A percentile compares a stretch with the other conserved stretches of the same genome.
These are phyloP conservation scores for Lolium perenne DNA, from an alignment of 176 grass and related monocot species.

Conservation along the genomic window DNA sequence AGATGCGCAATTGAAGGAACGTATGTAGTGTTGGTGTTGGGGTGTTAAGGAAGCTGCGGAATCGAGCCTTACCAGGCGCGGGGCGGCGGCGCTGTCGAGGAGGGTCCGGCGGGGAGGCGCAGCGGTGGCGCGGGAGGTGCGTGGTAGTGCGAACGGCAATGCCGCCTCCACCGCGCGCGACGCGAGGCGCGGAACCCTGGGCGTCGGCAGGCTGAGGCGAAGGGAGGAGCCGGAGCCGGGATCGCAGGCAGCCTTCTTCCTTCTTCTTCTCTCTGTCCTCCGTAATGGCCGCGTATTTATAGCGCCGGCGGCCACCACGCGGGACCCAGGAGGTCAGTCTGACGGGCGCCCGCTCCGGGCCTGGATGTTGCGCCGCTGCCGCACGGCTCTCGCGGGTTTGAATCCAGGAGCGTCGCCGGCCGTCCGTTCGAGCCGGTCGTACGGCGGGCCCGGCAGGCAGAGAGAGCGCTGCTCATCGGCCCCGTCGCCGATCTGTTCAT, in stretches of 20 bases:
- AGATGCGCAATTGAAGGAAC: not conserved
- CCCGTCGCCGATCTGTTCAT: not conserved
- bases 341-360: no score
- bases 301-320: not conserved
- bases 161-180: conserved; percentile 46
- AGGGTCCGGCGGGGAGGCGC: not conserved
- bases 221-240: not conserved
- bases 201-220: conserved; percentile 37
- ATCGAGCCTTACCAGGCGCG: not conserved
- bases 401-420: not conserved
- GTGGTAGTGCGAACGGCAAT: not conserved
- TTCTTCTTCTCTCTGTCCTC: not conserved
- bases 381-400: not conserved
- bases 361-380: no score
- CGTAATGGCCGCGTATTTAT: conserved; percentile 18
- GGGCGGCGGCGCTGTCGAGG: not conserved
- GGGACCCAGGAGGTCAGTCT: no score
- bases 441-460: no score
- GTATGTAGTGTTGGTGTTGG: not conserved
- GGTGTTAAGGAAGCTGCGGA: not conserved
- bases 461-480: not conserved
- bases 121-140: not conserved
- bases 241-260: not conserved
- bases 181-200: conserved; percentile 8
- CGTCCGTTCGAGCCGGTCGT: not conserved